Conservation (phyloP, 495 filamentous ascomycete species). For the Oidiodendron maius region DNA sequence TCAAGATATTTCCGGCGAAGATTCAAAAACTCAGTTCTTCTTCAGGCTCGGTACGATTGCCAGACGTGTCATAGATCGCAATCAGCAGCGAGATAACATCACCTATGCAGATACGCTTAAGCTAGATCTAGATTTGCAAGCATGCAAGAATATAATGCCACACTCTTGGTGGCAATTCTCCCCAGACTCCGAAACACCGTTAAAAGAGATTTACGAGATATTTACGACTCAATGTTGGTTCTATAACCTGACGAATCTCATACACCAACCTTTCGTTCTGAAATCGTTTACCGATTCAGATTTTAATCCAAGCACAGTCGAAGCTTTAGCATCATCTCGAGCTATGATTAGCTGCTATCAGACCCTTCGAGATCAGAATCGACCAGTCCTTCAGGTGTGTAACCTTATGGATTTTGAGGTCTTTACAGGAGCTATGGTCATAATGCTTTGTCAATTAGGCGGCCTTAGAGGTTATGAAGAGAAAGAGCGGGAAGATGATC, state of each 20-base stretch:
- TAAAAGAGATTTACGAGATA: neutral
- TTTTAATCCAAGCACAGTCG: slow-evolving; percentile 33
- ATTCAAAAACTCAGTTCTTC: slow-evolving; percentile 16
- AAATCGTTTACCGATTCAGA: slow-evolving; percentile 35
- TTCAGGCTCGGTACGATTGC: slow-evolving; percentile 34
- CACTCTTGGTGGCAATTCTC: neutral
- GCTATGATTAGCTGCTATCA: slow-evolving; percentile 38
- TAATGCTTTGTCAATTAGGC: slow-evolving; percentile 31
- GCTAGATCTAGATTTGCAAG: slow-evolving; percentile 43
- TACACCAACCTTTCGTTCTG: slow-evolving; percentile 52
- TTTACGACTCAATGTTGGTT: slow-evolving; percentile 28
- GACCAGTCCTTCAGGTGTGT: slow-evolving; percentile 33
- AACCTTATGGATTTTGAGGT: slow-evolving; percentile 50
- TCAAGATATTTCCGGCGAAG: neutral
- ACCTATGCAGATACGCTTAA: slow-evolving; percentile 36
- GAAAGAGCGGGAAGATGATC: slow-evolving; percentile 38
- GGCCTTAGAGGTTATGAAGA: slow-evolving; percentile 27
- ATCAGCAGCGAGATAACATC: slow-evolving; percentile 32
- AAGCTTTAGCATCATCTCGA: slow-evolving; percentile 42
- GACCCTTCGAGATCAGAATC: slow-evolving; percentile 29
- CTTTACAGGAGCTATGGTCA: slow-evolving; percentile 45
- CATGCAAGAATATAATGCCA: slow-evolving; percentile 19
- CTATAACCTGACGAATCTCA: slow-evolving; percentile 36
- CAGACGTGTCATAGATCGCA: slow-evolving; percentile 47
- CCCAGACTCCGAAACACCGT: neutral